phyloP scores from a whole-genome alignment of 2,329 filamentous ascomycete species.

The Metarhizium sp. region DNA sequence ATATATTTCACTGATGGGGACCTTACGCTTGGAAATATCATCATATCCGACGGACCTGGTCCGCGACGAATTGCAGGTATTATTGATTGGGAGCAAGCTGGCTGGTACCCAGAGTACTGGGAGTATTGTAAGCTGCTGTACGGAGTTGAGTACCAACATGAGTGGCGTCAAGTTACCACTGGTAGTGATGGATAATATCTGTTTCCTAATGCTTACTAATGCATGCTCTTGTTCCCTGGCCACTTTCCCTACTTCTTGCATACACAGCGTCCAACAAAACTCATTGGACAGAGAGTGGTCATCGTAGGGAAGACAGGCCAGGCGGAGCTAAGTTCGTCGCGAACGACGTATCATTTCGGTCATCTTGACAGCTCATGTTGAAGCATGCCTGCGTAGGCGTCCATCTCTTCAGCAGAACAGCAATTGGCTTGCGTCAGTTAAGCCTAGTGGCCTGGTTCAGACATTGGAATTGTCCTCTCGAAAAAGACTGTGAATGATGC shows the following conservation, averaged over 20 bases:
- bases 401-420: too few species aligned
- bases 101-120: slow-evolving; percentile 22
- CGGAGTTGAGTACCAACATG: slow-evolving; percentile 9
- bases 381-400: too few species aligned
- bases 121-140: slow-evolving; percentile 17
- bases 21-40: slow-evolving; percentile 13
- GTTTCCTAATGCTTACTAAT: too few species aligned
- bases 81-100: slow-evolving; percentile 18
- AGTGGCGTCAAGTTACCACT: too few species aligned
- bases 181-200: slow-evolving; percentile 6
- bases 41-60: slow-evolving; percentile 7
- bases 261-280: neutral
- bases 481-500: too few species aligned
- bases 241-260: neutral
- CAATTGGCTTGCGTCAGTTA: too few species aligned
- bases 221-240: neutral
- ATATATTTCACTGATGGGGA: slow-evolving; percentile 17
- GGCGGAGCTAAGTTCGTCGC: neutral
- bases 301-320: neutral
- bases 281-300: neutral
- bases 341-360: too few species aligned
- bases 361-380: too few species aligned
- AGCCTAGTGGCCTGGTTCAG: too few species aligned
- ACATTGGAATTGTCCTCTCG: too few species aligned
- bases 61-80: slow-evolving; percentile 9